A percentile compares a stretch with the other conserved stretches of the same genome.
phyloP scores from a whole-genome alignment of 495 filamentous ascomycete genomes.

The Trichocladium antarcticum region DNA sequence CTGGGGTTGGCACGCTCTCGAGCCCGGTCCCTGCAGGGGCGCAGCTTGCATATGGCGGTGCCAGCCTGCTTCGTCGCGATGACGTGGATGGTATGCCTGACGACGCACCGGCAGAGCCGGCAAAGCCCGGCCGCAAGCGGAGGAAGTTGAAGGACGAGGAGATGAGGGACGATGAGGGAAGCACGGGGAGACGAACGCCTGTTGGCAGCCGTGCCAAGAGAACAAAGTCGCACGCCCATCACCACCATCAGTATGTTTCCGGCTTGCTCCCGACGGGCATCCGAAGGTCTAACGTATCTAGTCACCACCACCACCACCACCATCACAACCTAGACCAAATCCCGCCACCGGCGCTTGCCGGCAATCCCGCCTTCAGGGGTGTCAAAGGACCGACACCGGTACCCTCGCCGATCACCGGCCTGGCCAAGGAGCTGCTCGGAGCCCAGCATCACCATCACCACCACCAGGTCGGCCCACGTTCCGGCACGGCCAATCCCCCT shows the following conservation, averaged over 20 bases:
- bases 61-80: slow-evolving; percentile 34
- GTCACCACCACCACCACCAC: slow-evolving; percentile 67
- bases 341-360: slow-evolving; percentile 34
- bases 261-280: background rate
- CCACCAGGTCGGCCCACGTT: slow-evolving; percentile 25
- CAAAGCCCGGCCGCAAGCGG: slow-evolving; percentile 39
- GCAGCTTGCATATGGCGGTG: slow-evolving; percentile 34
- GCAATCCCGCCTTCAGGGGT: slow-evolving; percentile 30
- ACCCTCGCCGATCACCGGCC: slow-evolving; percentile 42
- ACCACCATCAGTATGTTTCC: slow-evolving; percentile 49
- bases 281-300: slow-evolving; percentile 23
- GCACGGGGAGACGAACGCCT: slow-evolving; percentile 42
- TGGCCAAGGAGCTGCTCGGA: slow-evolving; percentile 36
- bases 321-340: slow-evolving; percentile 56
- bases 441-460: slow-evolving; percentile 30
- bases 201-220: slow-evolving; percentile 46
- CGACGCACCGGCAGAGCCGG: slow-evolving; percentile 23
- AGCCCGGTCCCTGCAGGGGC: slow-evolving; percentile 41
- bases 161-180: slow-evolving; percentile 47
- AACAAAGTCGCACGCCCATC: slow-evolving; percentile 51
- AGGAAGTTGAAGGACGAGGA: slow-evolving; percentile 51
- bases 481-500: background rate
- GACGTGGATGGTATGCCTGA: slow-evolving; percentile 32
- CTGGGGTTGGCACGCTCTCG: slow-evolving; percentile 58
- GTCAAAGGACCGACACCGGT: slow-evolving; percentile 40